phyloP scores from a whole-genome alignment of 495 filamentous ascomycete species.

The Tetracladium setigerum region DNA sequence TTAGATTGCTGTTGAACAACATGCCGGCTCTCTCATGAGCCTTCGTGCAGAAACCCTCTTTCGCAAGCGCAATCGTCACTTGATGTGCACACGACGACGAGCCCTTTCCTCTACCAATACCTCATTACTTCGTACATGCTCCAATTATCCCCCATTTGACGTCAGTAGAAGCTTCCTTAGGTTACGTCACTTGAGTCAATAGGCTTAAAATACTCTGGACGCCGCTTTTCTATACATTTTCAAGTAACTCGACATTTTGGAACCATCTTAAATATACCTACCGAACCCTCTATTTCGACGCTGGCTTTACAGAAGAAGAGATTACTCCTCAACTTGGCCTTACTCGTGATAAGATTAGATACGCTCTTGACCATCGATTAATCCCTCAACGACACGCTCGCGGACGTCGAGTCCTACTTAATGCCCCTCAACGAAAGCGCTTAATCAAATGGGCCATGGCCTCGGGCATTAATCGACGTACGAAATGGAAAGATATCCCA shows the following conservation, averaged over 20 bases:
- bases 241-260: neutral
- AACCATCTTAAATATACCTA: neutral
- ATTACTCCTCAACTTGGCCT: constrained; percentile 17
- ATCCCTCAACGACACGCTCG: constrained; percentile 16
- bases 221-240: neutral
- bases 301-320: constrained; percentile 14
- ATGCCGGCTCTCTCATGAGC: too few relatives aligned
- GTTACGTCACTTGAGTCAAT: neutral
- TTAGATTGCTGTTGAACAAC: too few relatives aligned
- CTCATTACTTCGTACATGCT: too few relatives aligned
- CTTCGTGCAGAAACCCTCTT: too few relatives aligned
- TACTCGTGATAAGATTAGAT: constrained; percentile 21
- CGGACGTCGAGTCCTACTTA: constrained; percentile 17
- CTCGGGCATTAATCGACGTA: constrained; percentile 17
- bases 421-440: constrained; percentile 19
- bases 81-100: too few relatives aligned
- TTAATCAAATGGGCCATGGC: constrained; percentile 24
- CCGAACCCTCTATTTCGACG: constrained; percentile 14
- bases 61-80: too few relatives aligned
- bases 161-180: too few relatives aligned
- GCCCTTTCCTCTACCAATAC: too few relatives aligned
- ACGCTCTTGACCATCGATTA: constrained; percentile 15
- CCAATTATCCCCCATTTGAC: too few relatives aligned
- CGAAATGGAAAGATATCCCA: constrained; percentile 21
- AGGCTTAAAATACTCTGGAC: neutral